phyloP scores from a whole-genome alignment of 768 basidiomycete genomes.

The Fistulinella prunicolor region DNA sequence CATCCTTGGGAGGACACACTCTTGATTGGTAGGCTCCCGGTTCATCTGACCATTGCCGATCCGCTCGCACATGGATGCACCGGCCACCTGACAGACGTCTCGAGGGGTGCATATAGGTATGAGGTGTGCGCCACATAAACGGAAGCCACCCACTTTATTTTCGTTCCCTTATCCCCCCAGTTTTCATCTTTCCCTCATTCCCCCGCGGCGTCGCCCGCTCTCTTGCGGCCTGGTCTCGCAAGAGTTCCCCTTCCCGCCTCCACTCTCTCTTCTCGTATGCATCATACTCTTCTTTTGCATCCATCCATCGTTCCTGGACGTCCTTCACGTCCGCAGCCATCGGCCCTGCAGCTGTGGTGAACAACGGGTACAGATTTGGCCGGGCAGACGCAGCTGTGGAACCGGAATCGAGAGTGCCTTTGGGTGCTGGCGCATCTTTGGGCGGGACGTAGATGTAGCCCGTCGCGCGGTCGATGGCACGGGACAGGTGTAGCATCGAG shows the following conservation, averaged over 20 bases:
- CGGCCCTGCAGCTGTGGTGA: conserved; percentile 61
- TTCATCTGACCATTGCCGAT: too few relatives aligned
- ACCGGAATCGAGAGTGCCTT: conserved; percentile 31
- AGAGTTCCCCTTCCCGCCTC: conserved; percentile 65
- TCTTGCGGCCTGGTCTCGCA: conserved; percentile 24
- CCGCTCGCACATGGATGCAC: too few relatives aligned
- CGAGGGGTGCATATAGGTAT: too few relatives aligned
- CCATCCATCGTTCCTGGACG: conserved; percentile 94
- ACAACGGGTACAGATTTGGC: conserved; percentile 66
- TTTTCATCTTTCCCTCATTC: conserved; percentile 14
- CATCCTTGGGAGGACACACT: too few relatives aligned
- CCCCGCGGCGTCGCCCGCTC: conserved; percentile 11
- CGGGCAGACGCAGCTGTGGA: conserved; percentile 39
- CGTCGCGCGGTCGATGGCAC: conserved; percentile 83
- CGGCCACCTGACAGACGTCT: too few relatives aligned
- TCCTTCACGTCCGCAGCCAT: conserved; percentile 60
- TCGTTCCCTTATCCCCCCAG: background rate
- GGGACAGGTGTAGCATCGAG: conserved; percentile 88
- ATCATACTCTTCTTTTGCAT: conserved; percentile 78
- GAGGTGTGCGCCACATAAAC: too few relatives aligned
- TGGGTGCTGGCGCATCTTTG: conserved; percentile 29
- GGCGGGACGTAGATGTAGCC: conserved; percentile 87
- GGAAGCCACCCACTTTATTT: conserved; percentile 25
- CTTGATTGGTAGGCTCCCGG: too few relatives aligned
- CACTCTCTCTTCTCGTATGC: conserved; percentile 75